Conservation (phyloP, 2,329 filamentous ascomycete species). For the Lithohypha guttulata region DNA sequence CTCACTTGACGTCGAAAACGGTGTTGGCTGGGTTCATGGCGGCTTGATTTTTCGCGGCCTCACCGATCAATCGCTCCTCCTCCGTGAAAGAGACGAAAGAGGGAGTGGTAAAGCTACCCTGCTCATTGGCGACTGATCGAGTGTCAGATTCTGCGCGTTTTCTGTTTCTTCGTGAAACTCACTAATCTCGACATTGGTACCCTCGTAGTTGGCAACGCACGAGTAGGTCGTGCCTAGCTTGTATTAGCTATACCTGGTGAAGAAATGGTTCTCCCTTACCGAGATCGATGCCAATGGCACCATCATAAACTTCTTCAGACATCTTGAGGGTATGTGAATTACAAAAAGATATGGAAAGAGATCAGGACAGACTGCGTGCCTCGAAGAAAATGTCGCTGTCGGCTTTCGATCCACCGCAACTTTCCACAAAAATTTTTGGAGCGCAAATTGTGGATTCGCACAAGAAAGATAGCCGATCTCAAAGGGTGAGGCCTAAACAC, state of each 20-base stretch:
- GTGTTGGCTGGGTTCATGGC: conserved; percentile 99
- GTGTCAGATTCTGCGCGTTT: conserved; percentile 16
- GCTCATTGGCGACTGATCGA: conserved; percentile 80
- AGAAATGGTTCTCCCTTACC: conserved; percentile 49
- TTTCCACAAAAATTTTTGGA: background rate
- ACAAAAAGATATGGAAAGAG: conserved; percentile 5
- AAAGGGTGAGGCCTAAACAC: no score
- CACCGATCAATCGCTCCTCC: conserved; percentile 97
- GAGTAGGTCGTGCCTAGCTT: conserved; percentile 91
- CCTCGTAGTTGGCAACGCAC: conserved; percentile 98
- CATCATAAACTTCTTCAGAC: conserved; percentile 97
- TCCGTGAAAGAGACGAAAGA: conserved; percentile 99
- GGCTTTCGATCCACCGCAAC: no score
- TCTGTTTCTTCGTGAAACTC: conserved; percentile 31
- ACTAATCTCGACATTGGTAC: conserved; percentile 99
- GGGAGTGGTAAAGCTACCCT: conserved; percentile 97
- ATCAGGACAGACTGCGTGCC: no score
- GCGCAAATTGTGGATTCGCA: conserved; percentile 1
- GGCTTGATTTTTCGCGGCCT: conserved; percentile 99
- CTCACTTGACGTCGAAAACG: conserved; percentile 97
- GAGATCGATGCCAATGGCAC: conserved; percentile 99
- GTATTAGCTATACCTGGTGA: conserved; percentile 20
- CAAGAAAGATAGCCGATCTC: no score
- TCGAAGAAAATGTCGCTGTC: no score
- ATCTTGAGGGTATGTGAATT: conserved; percentile 46